Evolutionary conservation across 768 basidiomycete genomes (phyloP), one percentile per base, ranked within the genome.

Genomic region (Leccinellum albellum): DNA sequence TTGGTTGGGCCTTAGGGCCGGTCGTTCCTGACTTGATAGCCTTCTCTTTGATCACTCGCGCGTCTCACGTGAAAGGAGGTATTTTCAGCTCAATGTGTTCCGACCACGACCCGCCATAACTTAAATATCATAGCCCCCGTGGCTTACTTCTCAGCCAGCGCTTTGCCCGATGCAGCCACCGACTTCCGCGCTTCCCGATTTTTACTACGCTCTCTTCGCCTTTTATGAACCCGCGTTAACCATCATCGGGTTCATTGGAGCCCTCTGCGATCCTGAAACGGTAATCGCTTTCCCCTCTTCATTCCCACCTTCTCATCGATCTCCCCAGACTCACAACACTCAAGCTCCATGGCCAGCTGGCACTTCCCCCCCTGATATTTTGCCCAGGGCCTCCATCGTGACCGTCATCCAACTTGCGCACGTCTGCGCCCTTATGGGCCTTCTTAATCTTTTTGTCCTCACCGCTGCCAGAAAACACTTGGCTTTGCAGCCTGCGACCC

Each of bases 381-480:
- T 89, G 17, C 82, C 85, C 1, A 78, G 66, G 32, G 88, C 89
- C 1, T 84, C 88, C 13, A 69, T 82, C 23, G 86, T 91, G 50
- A 88, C 87, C 1, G 74, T 88, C 58, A 72, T 87, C 47, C 89
- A 91, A 66, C 85, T 91, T 53, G 88, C 85, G 2, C 86, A 91
- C 62, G 88, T 88, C 51, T 89, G 88, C 62, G 87, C 82, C 40
- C 82, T 91, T 26, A 70, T 91, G 61, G 89, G 89, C 13, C 64
- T 88, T 55, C 66, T 91, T 56, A 91, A 90, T 66, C 64, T 83
- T 56, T 89, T 84, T 69, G 71, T 90, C 47, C 79, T 91, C 53
- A 76, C 79, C 20, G 78, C 86, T 10, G 78, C 79, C 31, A 83
- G 87, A 51, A 80, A 72, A 46, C 80, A 91, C 67, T 76, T 91